Percentiles rank a stretch among this genome's conserved stretches.
Conservation (phyloP, 192 early-diverging fungal species). For the Gonapodya prolifera region DNA sequence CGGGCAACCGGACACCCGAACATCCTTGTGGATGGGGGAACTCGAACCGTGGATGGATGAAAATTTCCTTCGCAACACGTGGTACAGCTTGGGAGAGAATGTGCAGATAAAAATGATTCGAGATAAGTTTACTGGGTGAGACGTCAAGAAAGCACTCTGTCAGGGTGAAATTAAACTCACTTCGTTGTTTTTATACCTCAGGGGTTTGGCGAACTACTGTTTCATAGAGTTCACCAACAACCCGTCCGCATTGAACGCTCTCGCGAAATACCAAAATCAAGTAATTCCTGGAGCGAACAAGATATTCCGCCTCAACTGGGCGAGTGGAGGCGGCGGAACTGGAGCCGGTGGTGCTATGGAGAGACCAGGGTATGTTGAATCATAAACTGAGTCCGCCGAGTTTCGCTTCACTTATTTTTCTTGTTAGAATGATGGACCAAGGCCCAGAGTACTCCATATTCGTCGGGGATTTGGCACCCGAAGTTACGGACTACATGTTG, state of each 20-base stretch:
- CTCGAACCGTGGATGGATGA: conserved; percentile 99
- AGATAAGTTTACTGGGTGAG: conserved; percentile 75
- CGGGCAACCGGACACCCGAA: not conserved
- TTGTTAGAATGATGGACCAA: conserved; percentile 34
- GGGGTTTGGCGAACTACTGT: conserved; percentile 73
- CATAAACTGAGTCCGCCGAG: not conserved
- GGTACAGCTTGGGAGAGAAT: conserved; percentile 70
- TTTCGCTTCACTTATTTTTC: not conserved
- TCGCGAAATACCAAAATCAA: conserved; percentile 63
- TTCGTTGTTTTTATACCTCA: conserved; percentile 4
- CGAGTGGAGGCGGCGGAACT: conserved; percentile 57
- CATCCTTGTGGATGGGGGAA: conserved; percentile 24
- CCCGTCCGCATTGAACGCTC: conserved; percentile 52
- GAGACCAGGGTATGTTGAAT: not conserved
- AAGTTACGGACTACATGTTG: conserved; percentile 74
- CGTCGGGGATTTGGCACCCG: conserved; percentile 88
- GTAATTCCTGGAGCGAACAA: conserved; percentile 66
- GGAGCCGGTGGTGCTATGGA: not conserved
- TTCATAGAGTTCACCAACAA: conserved; percentile 73
- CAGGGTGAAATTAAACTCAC: conserved; percentile 2
- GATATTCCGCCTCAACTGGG: conserved; percentile 91
- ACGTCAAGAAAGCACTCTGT: not conserved
- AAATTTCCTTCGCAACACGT: conserved; percentile 69
- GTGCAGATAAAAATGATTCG: conserved; percentile 91
- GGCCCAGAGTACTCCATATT: conserved; percentile 82